Evolutionary conservation across 2,329 filamentous ascomycete species (phyloP).

Genomic region (Aspergillus flavus): DNA sequence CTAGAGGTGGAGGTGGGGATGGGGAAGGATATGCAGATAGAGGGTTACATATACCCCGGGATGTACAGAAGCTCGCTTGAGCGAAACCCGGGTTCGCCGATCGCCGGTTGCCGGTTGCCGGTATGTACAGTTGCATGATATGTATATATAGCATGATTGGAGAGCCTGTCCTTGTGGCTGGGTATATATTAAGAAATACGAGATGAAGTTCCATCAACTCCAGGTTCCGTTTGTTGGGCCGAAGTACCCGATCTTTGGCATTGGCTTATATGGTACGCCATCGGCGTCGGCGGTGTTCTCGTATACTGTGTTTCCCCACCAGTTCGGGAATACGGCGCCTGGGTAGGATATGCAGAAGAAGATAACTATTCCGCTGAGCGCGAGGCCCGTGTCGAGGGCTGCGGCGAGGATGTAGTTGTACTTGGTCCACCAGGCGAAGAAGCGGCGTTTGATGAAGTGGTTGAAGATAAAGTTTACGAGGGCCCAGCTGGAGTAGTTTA

Average conservation of each 20-base stretch:
- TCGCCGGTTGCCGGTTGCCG: not conserved
- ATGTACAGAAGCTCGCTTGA: not conserved
- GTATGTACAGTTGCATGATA: not conserved
- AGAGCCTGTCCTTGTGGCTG: not conserved
- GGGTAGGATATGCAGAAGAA: constrained; percentile 40
- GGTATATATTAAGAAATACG: not conserved
- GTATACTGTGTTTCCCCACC: constrained; percentile 39
- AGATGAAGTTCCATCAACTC: constrained; percentile 15
- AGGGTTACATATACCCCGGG: not conserved
- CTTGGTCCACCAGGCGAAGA: constrained; percentile 48
- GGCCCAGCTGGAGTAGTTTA: constrained; percentile 40
- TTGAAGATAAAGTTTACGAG: constrained; percentile 71
- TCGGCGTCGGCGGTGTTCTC: constrained; percentile 35
- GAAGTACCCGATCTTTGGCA: constrained; percentile 34
- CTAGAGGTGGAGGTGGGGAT: not conserved
- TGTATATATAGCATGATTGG: not conserved
- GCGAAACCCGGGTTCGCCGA: not conserved
- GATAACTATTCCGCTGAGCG: constrained; percentile 37
- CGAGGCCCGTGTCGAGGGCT: constrained; percentile 41
- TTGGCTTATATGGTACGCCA: constrained; percentile 29
- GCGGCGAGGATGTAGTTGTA: constrained; percentile 49
- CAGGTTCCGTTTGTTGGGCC: constrained; percentile 35
- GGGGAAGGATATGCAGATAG: too few species aligned
- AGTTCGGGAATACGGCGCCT: constrained; percentile 32
- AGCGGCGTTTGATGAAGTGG: constrained; percentile 61